Evolutionary conservation across 2,329 filamentous ascomycete genomes (phyloP), one percentile per base, ranked within the genome.

Genomic region (Sporothrix humicola): DNA sequence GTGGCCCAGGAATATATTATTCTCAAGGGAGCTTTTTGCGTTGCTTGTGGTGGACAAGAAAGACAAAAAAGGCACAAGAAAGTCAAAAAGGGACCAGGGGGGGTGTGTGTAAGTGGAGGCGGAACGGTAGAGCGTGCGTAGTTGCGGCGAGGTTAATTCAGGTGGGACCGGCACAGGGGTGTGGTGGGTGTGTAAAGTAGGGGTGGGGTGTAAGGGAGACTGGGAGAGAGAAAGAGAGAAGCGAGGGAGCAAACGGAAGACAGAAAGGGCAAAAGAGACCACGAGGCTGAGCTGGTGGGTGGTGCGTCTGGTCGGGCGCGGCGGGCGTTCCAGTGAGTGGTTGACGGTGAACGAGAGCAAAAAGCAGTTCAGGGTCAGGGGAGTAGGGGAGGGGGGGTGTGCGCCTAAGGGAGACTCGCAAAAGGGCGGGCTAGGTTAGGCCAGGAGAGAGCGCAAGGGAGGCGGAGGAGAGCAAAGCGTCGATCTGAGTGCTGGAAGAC

Each of bases 1-100:
- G 74, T 65, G 68, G 75, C 72, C 58, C 69, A 74, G 73, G 66
- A 73, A 75, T 76, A 74, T 77, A 77, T 77, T 76, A 77, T 76
- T 73, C 65, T 66, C 26, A 59, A 59, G 72, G 73, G 66, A 70
- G 52, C 68, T 63, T 69, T 54, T 66, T 66, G 75, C 70, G 74
- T 75, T 74, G 73, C 46, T 76, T 72, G 69, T 46, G 59, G 74
- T 73, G 74, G 75, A 54, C 52, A 59, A 46, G 42, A 23, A 58
- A 72, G 48, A 69, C 63, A 69, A 72, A 48, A 72, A 46, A 56
- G 37, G 20, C 26, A 54, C 65, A 17, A 42, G 42, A 48, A 20
- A 56, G 20, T 44, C 31, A 68, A 23, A 44, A 23, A 44, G 17
- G 42, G 50, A 46, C 31, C 46, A 31, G 15, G 52, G 15, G 6